phyloP scores from a whole-genome alignment of 305 asterid species.

The Solanum aculeatissimum region DNA sequence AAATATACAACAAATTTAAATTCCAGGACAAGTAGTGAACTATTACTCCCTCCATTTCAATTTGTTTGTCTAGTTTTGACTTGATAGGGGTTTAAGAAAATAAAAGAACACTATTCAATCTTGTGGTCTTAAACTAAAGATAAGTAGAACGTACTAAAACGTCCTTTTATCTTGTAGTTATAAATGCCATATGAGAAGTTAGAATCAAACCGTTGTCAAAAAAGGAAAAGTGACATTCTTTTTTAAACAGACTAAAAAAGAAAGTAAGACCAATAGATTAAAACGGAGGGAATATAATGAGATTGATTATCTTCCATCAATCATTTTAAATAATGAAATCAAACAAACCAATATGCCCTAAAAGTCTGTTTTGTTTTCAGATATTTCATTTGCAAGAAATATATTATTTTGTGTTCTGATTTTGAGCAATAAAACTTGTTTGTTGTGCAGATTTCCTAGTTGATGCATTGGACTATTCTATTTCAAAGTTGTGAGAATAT shows the following conservation, averaged over 20 bases:
- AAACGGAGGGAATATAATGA: no score
- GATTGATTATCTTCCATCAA: no score
- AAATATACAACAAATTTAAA: neutral
- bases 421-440: neutral
- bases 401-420: neutral
- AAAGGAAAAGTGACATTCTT: no score
- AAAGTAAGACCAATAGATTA: no score
- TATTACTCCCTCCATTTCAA: neutral
- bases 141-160: no score
- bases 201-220: no score
- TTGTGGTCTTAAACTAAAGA: no score
- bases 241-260: no score
- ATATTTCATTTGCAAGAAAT: neutral
- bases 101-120: neutral
- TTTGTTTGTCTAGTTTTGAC: no score
- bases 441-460: slow-evolving; percentile 70
- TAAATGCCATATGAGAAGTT: no score
- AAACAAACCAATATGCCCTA: neutral
- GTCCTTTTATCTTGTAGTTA: no score
- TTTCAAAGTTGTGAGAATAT: slow-evolving; percentile 52
- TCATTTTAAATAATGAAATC: neutral
- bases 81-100: no score
- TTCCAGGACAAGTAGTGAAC: neutral
- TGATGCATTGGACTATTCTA: slow-evolving; percentile 71
- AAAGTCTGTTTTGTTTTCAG: neutral